These are phyloP conservation scores for Marchantia paleacea DNA, from an alignment of 225 moss, liverwort and hornwort genomes.

Conservation along the genomic window DNA sequence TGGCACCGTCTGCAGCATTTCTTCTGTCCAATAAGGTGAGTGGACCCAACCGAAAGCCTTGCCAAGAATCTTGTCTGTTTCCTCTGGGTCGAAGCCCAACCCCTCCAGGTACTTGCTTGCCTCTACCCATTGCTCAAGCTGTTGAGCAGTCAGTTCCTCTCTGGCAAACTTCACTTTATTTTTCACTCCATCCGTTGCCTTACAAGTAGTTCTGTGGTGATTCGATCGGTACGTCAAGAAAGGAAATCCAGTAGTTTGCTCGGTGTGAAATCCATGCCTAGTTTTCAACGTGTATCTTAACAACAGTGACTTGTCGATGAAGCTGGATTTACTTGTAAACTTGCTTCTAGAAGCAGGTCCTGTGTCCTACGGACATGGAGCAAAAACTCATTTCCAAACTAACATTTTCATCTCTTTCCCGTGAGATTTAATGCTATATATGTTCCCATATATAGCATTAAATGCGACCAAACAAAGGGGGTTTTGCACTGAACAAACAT, in stretches of 20 bases:
- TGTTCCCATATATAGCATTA: too few species aligned
- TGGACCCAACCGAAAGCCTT: slow-evolving; percentile 86
- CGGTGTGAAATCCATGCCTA: background rate
- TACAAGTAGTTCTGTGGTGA: slow-evolving; percentile 34
- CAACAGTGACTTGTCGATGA: too few species aligned
- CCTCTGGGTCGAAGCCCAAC: slow-evolving; percentile 58
- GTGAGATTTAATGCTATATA: too few species aligned
- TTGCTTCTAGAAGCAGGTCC: too few species aligned
- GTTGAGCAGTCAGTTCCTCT: slow-evolving; percentile 55
- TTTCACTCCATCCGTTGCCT: slow-evolving; percentile 46
- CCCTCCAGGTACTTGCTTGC: slow-evolving; percentile 56
- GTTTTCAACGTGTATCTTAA: background rate
- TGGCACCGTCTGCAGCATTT: slow-evolving; percentile 59
- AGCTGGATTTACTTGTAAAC: too few species aligned
- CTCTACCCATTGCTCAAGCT: slow-evolving; percentile 63
- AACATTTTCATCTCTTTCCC: too few species aligned
- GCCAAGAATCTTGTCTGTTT: slow-evolving; percentile 62
- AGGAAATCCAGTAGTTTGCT: background rate
- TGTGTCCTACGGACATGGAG: too few species aligned
- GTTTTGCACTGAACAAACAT: too few species aligned
- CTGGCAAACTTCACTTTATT: slow-evolving; percentile 48
- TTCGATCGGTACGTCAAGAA: background rate
- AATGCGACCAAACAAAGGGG: too few species aligned
- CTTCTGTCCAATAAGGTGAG: slow-evolving; percentile 87
- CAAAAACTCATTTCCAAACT: too few species aligned